Evolutionary conservation across 2,329 filamentous ascomycete genomes (phyloP), one percentile per base, ranked within the genome.

Genomic region (Dactylellina haptotyla): DNA sequence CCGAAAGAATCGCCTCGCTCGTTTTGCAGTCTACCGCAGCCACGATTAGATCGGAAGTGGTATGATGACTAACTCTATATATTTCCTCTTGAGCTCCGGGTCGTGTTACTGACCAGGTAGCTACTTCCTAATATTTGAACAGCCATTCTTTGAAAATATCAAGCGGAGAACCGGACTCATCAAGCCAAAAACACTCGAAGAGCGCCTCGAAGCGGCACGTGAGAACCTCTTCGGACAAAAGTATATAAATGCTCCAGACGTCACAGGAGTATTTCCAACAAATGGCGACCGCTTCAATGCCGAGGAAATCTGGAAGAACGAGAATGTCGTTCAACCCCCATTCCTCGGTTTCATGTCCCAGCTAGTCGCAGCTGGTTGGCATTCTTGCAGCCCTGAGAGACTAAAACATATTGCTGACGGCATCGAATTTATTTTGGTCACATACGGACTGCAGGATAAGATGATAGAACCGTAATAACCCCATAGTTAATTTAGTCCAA

Each of bases 201-300:
- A 83, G 18, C 86, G 88, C 77, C 84, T 96, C 45, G 82, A 82
- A 14, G 87, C 87, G 78, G 85, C 89, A 1, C 88, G 90, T 48
- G 81, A 81, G 10, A 87, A 88, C 75, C 83, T 94, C 59, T 96
- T 94, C 80, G 84, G 86, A 0, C 79, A 83, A 1, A 81, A 82
- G 12, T 96, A 88, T 84, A 85, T 95, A 5, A 78, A 81, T 23
- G 79, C 80, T 3, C 87, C 88, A 0, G 91, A 94, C 80, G 84
- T 83, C 50, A 82, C 82, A n/a, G 78, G 79, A 16, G 79, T 88
- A 6, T 96, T 95, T 80, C 85, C 85, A 3, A 91, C 84, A 58
- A 95, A 94, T 79, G 92, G 88, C 69, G 90, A 95, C 82, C 89
- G 93, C 3, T 94, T 93, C 78, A 89, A 90, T 25, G 92, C 93